These are phyloP conservation scores for Oryza glaberrima DNA, from an alignment of 176 grass and related monocot genomes.

Conservation along the genomic window DNA sequence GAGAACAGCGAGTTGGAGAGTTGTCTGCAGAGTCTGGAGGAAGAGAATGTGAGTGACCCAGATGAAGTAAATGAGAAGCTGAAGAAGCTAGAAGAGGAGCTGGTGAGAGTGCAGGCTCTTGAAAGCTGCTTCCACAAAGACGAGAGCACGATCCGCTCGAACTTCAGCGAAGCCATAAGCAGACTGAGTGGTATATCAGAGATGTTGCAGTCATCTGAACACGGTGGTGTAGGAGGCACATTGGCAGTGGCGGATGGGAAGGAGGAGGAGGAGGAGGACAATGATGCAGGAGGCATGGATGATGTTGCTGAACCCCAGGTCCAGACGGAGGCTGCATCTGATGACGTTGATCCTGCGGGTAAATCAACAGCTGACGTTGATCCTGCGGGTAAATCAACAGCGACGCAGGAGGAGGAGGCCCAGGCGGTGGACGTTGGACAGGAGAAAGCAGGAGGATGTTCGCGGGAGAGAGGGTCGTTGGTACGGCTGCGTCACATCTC, in stretches of 20 bases:
- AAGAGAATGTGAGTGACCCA: conserved; percentile 53
- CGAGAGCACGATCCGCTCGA: conserved; percentile 54
- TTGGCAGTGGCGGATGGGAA: neutral
- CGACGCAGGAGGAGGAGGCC: neutral
- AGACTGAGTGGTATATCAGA: conserved; percentile 67
- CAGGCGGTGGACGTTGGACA: neutral
- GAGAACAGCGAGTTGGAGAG: conserved; percentile 71
- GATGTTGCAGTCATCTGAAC: conserved; percentile 53
- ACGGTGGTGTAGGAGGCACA: neutral
- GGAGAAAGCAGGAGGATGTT: conserved; percentile 12
- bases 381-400: neutral
- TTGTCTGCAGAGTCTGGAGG: conserved; percentile 58
- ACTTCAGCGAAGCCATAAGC: conserved; percentile 63
- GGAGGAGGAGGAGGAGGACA: neutral
- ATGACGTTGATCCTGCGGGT: too few relatives aligned
- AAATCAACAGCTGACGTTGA: too few relatives aligned
- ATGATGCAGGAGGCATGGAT: conserved; percentile 1
- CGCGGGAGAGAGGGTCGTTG: conserved; percentile 45
- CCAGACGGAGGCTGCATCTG: too few relatives aligned
- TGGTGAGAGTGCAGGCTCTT: conserved; percentile 59
- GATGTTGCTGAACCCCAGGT: neutral
- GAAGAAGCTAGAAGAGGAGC: conserved; percentile 65
- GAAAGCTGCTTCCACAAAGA: conserved; percentile 71
- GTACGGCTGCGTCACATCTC: conserved; percentile 46
- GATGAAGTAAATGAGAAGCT: conserved; percentile 56